A percentile compares a stretch with the other conserved stretches of the same genome.
These are phyloP conservation scores for Lasiosphaeriaceae sp. DNA, from an alignment of 495 filamentous ascomycete species.

Conservation along the genomic window DNA sequence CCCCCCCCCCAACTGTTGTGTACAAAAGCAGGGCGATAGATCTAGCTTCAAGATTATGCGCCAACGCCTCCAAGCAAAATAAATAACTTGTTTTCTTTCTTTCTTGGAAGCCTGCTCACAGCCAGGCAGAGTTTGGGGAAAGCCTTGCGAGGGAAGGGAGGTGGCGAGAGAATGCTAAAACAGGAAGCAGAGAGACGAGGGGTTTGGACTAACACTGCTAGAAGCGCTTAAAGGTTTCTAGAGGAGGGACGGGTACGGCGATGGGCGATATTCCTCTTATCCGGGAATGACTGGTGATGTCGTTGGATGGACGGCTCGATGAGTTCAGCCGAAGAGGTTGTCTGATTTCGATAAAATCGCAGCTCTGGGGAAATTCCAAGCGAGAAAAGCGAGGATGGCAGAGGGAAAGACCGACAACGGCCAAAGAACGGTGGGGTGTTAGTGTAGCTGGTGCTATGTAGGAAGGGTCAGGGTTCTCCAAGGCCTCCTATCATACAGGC, in stretches of 20 bases:
- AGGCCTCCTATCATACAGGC: conserved; percentile 15
- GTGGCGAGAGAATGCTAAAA: neutral
- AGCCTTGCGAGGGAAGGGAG: neutral
- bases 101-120: neutral
- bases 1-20: neutral
- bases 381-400: conserved; percentile 15
- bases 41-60: neutral
- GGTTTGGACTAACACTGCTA: conserved; percentile 5
- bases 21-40: neutral
- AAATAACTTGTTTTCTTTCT: too few species aligned
- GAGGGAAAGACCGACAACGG: conserved; percentile 11
- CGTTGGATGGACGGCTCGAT: conserved; percentile 16
- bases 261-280: conserved; percentile 14
- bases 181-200: conserved; percentile 5
- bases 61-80: neutral
- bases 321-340: conserved; percentile 26
- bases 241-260: conserved; percentile 13
- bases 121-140: neutral
- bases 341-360: conserved; percentile 20
- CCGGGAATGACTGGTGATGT: conserved; percentile 18
- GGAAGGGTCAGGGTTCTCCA: conserved; percentile 27
- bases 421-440: conserved; percentile 19
- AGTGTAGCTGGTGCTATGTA: conserved; percentile 23
- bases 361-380: conserved; percentile 13
- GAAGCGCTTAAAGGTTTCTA: conserved; percentile 2